These are phyloP conservation scores for Helminthosporium solani DNA, from an alignment of 2,329 filamentous ascomycete species.

Conservation along the genomic window DNA sequence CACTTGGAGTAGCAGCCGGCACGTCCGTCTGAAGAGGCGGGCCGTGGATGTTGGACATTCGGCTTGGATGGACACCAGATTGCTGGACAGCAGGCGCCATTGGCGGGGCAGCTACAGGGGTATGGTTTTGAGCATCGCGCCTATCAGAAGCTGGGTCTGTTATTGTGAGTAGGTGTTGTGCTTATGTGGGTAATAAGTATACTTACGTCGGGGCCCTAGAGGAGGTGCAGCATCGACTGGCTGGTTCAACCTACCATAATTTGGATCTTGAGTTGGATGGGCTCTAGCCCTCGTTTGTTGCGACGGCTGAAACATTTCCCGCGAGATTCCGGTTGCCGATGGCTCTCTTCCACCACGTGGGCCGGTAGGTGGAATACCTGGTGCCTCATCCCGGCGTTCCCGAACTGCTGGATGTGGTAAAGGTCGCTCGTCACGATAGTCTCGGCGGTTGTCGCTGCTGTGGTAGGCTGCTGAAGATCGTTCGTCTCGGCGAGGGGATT, in stretches of 20 bases:
- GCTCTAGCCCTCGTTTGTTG: conserved; percentile 39
- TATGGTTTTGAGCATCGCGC: conserved; percentile 26
- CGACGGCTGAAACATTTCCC: conserved; percentile 45
- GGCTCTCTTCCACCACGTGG: conserved; percentile 50
- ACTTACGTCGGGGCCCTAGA: conserved; percentile 54
- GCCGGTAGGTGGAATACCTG: conserved; percentile 52
- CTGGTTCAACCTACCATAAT: conserved; percentile 52
- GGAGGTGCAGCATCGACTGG: conserved; percentile 50
- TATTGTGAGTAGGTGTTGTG: conserved; percentile 9
- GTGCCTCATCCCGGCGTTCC: conserved; percentile 43
- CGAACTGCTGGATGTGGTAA: conserved; percentile 23
- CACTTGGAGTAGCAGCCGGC: conserved; percentile 32
- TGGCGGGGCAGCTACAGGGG: conserved; percentile 34
- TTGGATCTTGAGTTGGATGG: conserved; percentile 45
- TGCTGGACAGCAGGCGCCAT: conserved; percentile 39
- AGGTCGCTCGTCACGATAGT: conserved; percentile 3
- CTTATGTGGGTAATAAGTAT: conserved; percentile 5
- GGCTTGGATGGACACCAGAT: conserved; percentile 56
- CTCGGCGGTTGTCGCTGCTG: background rate
- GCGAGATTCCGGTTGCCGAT: conserved; percentile 21
- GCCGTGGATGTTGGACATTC: conserved; percentile 46
- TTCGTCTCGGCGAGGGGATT: conserved; percentile 4
- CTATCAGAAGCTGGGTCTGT: conserved; percentile 25
- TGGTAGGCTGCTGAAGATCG: background rate
- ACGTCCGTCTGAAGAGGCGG: conserved; percentile 37